Conservation (phyloP, 352 stramenopile species). For the Halophytophthora batemanensis region DNA sequence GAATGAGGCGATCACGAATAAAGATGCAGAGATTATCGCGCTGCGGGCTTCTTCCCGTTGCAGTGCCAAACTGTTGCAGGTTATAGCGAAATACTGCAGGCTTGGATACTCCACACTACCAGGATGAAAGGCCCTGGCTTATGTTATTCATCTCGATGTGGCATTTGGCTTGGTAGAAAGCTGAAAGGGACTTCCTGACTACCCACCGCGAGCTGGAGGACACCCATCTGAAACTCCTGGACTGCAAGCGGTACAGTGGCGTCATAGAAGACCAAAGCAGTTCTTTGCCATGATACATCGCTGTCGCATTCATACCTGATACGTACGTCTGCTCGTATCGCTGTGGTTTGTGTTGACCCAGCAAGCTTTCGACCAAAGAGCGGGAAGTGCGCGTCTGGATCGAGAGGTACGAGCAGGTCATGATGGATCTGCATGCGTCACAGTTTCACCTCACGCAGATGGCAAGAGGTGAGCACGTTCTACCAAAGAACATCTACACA, state of each 20-base stretch:
- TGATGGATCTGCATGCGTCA: slow-evolving; percentile 76
- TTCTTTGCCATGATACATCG: neutral
- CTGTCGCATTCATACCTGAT: neutral
- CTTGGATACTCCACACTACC: too few relatives aligned
- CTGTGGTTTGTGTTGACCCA: slow-evolving; percentile 4
- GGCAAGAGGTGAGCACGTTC: slow-evolving; percentile 39
- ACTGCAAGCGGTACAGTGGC: slow-evolving; percentile 50
- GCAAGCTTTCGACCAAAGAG: slow-evolving; percentile 46
- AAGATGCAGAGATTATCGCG: slow-evolving; percentile 63
- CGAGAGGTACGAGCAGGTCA: slow-evolving; percentile 79
- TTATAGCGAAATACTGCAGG: slow-evolving; percentile 7
- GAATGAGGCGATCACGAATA: slow-evolving; percentile 63
- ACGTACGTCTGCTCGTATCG: neutral
- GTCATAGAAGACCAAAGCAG: neutral
- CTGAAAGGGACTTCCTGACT: slow-evolving; percentile 66
- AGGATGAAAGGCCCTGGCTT: neutral
- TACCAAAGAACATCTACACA: too few relatives aligned
- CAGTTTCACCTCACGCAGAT: slow-evolving; percentile 68
- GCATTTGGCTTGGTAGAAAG: slow-evolving; percentile 33
- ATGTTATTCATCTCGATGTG: neutral
- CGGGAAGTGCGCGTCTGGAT: slow-evolving; percentile 69
- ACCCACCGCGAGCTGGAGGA: slow-evolving; percentile 66
- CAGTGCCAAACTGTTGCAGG: slow-evolving; percentile 71
- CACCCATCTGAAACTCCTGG: slow-evolving; percentile 63
- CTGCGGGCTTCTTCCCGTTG: slow-evolving; percentile 59